phyloP scores from a whole-genome alignment of 495 filamentous ascomycete species.

The Aspergillus conjunctus region DNA sequence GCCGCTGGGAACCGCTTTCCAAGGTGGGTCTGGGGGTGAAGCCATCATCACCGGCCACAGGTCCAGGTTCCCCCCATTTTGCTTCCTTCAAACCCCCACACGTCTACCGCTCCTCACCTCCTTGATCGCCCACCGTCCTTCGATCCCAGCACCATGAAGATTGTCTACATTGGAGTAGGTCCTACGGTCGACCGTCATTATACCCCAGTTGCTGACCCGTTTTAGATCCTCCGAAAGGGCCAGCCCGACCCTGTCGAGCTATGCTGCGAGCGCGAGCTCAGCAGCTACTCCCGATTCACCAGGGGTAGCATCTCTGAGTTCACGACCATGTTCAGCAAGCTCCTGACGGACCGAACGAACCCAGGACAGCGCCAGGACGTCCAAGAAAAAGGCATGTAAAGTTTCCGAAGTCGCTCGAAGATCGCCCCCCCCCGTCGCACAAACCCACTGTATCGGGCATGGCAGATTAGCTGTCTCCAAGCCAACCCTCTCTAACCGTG shows the following conservation, averaged over 20 bases:
- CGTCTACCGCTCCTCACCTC: not conserved
- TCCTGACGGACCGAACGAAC: constrained; percentile 76
- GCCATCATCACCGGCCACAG: not conserved
- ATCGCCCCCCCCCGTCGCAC: too few relatives aligned
- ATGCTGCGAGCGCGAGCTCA: constrained; percentile 76
- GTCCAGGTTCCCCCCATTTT: not conserved
- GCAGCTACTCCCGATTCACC: constrained; percentile 80
- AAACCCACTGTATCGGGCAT: not conserved
- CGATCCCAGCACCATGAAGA: constrained; percentile 18
- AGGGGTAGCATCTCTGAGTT: constrained; percentile 56
- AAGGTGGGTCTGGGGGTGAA: not conserved
- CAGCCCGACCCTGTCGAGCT: constrained; percentile 78
- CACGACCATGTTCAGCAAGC: constrained; percentile 57
- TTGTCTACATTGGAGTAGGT: constrained; percentile 21
- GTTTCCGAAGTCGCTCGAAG: not conserved
- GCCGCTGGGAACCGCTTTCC: constrained; percentile 10
- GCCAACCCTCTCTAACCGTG: not conserved
- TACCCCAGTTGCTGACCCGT: not conserved
- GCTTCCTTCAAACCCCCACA: constrained; percentile 11
- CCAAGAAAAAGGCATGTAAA: constrained; percentile 68
- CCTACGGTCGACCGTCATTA: not conserved
- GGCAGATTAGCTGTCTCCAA: not conserved
- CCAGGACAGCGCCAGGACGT: constrained; percentile 91
- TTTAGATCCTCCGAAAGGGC: constrained; percentile 80
- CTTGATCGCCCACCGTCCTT: constrained; percentile 1